Conservation (phyloP, 345 rosid genomes). For the Pugionium dolabratum region DNA sequence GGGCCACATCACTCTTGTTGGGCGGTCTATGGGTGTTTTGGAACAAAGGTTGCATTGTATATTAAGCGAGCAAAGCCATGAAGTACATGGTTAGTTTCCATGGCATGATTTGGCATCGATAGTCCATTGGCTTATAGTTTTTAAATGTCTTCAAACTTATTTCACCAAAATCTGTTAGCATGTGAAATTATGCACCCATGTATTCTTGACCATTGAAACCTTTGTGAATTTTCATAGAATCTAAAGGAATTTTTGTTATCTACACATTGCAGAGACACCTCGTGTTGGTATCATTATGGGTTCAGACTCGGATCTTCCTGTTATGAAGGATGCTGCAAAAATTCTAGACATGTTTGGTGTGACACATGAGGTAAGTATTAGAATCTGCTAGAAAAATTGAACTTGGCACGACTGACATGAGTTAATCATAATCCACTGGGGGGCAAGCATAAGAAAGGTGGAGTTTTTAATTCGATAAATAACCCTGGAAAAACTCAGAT, state of each 20-base stretch:
- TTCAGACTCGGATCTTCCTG: constrained; percentile 95
- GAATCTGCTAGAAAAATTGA: constrained; percentile 7
- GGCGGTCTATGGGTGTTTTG: constrained; percentile 64
- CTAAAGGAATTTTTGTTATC: constrained; percentile 16
- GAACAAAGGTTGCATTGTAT: constrained; percentile 61
- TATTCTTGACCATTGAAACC: neutral
- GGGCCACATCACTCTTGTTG: constrained; percentile 93
- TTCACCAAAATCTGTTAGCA: constrained; percentile 3
- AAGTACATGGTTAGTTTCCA: constrained; percentile 52
- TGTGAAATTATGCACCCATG: neutral
- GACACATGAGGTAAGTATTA: constrained; percentile 61
- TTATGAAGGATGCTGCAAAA: constrained; percentile 90
- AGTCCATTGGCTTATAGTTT: neutral
- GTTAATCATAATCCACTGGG: no score
- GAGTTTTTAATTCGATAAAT: no score
- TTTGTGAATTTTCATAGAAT: constrained; percentile 4
- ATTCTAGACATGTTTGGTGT: constrained; percentile 67
- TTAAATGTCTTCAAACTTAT: neutral
- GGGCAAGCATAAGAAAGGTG: no score
- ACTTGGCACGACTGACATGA: neutral
- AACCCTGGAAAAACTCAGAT: no score
- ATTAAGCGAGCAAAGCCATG: constrained; percentile 50
- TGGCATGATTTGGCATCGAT: constrained; percentile 1
- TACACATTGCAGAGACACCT: constrained; percentile 53
- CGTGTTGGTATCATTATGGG: constrained; percentile 95